A percentile compares a stretch with the other conserved stretches of the same genome.
Conservation (phyloP, 176 grass and related monocot species). For the Dendrocalamus sinicus region DNA sequence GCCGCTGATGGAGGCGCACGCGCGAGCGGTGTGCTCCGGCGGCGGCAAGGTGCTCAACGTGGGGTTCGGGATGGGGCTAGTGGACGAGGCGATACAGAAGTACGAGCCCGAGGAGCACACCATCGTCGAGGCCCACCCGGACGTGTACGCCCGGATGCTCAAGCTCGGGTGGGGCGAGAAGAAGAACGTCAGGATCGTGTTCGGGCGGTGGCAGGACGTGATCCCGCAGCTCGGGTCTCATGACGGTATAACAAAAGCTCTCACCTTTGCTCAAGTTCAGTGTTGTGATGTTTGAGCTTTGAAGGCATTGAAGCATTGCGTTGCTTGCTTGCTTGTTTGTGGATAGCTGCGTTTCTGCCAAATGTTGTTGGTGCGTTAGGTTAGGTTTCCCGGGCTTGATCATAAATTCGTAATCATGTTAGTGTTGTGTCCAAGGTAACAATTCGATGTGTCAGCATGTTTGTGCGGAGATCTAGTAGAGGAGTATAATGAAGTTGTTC, state of each 20-base stretch:
- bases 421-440: background rate
- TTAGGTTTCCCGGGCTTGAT: background rate
- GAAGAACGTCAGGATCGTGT: constrained; percentile 83
- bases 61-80: constrained; percentile 95
- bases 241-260: constrained; percentile 61
- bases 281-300: background rate
- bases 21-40: constrained; percentile 69
- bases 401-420: background rate
- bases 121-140: constrained; percentile 86
- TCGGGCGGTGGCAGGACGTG: constrained; percentile 92
- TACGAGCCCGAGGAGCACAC: constrained; percentile 85
- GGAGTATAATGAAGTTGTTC: background rate
- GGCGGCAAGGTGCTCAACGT: constrained; percentile 78
- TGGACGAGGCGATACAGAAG: constrained; percentile 86
- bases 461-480: background rate
- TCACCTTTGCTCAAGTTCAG: background rate
- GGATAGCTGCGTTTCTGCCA: background rate
- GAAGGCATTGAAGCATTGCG: background rate
- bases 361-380: background rate
- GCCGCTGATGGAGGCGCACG: constrained; percentile 96
- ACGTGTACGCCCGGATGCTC: constrained; percentile 84
- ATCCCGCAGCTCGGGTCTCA: constrained; percentile 75
- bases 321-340: constrained; percentile 23
- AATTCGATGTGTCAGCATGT: background rate
- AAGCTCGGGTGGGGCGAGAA: constrained; percentile 81